Percentiles rank a stretch among this genome's conserved stretches.
Evolutionary conservation across 1,284 basidiomycete genomes (phyloP).

Genomic region (Ceratobasidium sp.): DNA sequence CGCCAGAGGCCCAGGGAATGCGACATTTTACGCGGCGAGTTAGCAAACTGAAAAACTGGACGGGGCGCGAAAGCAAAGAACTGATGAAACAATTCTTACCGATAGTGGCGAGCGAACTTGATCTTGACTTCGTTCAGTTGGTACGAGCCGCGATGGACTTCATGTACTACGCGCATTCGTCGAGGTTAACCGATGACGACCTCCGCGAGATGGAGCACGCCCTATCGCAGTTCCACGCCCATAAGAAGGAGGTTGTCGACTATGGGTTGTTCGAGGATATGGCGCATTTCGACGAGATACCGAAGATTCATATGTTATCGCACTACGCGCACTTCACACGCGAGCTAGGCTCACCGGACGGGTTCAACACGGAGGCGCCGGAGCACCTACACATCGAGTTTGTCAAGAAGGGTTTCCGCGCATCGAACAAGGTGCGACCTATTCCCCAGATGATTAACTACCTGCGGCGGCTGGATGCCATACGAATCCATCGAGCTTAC

Average conservation of each 20-base stretch:
- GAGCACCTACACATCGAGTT: constrained; percentile 23
- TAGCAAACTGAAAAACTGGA: constrained; percentile 4
- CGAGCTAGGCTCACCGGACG: constrained; percentile 24
- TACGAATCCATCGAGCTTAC: background rate
- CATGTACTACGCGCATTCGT: background rate
- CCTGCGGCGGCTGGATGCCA: constrained; percentile 19
- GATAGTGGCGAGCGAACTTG: background rate
- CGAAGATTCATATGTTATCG: constrained; percentile 18
- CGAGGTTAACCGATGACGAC: constrained; percentile 6
- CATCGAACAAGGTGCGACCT: constrained; percentile 8
- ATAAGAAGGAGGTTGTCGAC: background rate
- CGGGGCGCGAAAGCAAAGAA: constrained; percentile 21
- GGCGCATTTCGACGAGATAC: constrained; percentile 6
- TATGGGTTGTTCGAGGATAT: background rate
- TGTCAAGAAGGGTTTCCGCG: background rate
- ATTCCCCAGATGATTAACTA: constrained; percentile 2
- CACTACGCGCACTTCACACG: constrained; percentile 21
- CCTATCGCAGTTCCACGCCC: background rate
- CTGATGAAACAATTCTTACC: constrained; percentile 27
- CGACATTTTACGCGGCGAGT: constrained; percentile 15
- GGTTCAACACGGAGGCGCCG: constrained; percentile 29
- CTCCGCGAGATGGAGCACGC: background rate
- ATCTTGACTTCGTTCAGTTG: background rate
- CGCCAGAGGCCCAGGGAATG: constrained; percentile 2
- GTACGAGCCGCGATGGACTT: constrained; percentile 7